Base-by-base conservation (phyloP, 768 basidiomycete species). In the Podaxis rugospora region DNA sequence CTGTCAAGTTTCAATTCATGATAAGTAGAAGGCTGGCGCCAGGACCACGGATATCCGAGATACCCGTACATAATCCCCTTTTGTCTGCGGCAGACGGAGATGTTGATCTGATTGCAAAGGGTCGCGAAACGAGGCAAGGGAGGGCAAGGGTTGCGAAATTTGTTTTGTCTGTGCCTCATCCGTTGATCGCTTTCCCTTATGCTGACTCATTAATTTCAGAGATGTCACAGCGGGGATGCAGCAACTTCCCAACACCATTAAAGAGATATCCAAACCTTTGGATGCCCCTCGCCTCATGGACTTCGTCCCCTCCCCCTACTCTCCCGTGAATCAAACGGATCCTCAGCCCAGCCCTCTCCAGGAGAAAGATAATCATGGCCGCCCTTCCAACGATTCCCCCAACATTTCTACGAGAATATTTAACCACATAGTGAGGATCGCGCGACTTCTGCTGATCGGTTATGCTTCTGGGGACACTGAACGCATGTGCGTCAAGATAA, bases 361-460 rank as follows among this genome's bases (percentile, higher is more conserved):
- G n/a, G 36, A 36, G 16, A 39, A 37, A 7, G 37, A 21, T 13
- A 3, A 54, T 13, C 36, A 54, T 23, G 21, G 2, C 10, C 9
- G 37, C 18, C 49, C 18, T 23, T 7, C 23, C 14, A 35, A 5
- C 13, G 5, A 9, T 27, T 7, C 47, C 10, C 46, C 55, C 42
- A 32, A 23, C 3, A 5, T 25, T 14, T 10, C 50, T 37, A 9
- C 21, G 18, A 11, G 49, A 25, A n/a, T 39, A n/a, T 6, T 51
- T 9, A 23, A 27, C 5, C 27, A 51, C 18, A 18, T 53, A 11
- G 23, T 13, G 42, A 51, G 62, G 42, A 63, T 63, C 28, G 21
- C 23, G n/a, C 37, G 57, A 32, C 62, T 63, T 37, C 39, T 63
- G 10, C 14, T 58, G 18, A 51, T 59, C 13, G 62, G 62, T 28